Evolutionary conservation across 441 rosid genomes (phyloP).

Genomic region (Aleurites moluccanus): DNA sequence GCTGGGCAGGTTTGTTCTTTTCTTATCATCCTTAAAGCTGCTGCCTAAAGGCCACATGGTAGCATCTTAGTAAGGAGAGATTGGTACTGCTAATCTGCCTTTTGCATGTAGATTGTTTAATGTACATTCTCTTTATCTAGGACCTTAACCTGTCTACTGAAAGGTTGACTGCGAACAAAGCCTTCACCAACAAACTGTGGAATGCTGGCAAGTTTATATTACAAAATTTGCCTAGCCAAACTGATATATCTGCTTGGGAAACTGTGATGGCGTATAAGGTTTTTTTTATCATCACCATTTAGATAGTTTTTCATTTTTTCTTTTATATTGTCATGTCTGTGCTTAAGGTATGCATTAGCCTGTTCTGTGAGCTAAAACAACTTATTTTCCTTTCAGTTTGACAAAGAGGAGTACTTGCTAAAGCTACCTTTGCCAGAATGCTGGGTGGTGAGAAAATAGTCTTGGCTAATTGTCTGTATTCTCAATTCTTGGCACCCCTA

Average conservation of each 20-base stretch:
- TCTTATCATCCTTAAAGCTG: constrained; percentile 22
- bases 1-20: constrained; percentile 85
- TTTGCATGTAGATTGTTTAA: constrained; percentile 18
- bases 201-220: constrained; percentile 95
- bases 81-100: constrained; percentile 2
- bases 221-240: constrained; percentile 75
- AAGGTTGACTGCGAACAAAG: constrained; percentile 92
- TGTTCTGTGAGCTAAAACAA: constrained; percentile 16
- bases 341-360: neutral
- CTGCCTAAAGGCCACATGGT: constrained; percentile 8
- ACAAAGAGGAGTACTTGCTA: constrained; percentile 56
- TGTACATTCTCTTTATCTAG: constrained; percentile 40
- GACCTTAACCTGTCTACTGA: constrained; percentile 93
- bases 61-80: neutral
- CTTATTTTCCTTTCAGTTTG: constrained; percentile 49
- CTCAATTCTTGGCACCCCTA: neutral
- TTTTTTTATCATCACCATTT: constrained; percentile 22
- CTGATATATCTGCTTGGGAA: constrained; percentile 75
- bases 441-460: constrained; percentile 77
- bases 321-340: neutral
- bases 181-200: constrained; percentile 96
- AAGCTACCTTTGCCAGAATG: constrained; percentile 77
- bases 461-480: constrained; percentile 1
- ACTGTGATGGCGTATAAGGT: constrained; percentile 61
- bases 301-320: constrained; percentile 9